Evolutionary conservation across 306 rosid genomes (phyloP).

Genomic region (Pueraria montana): DNA sequence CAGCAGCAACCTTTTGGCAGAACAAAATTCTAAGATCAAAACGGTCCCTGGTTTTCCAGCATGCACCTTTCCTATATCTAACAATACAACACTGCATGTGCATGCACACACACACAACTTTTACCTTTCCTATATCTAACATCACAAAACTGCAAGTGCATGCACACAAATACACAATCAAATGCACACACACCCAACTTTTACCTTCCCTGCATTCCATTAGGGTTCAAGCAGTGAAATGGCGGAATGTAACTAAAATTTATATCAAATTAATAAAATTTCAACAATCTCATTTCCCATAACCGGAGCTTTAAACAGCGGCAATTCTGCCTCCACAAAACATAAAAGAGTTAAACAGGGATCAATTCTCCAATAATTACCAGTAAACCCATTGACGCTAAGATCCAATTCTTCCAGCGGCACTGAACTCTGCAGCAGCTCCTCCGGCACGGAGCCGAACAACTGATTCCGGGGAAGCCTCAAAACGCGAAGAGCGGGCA

Average conservation of each 20-base stretch:
- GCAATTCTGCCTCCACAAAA: conserved; percentile 26
- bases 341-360: background rate
- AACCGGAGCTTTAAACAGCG: conserved; percentile 1
- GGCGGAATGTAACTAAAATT: background rate
- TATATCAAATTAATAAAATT: background rate
- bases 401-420: conserved; percentile 83
- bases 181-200: background rate
- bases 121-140: background rate
- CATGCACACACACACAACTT: background rate
- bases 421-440: conserved; percentile 66
- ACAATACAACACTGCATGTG: conserved; percentile 17
- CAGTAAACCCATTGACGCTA: conserved; percentile 84
- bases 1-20: background rate
- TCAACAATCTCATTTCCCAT: conserved; percentile 9
- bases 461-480: conserved; percentile 68
- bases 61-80: conserved; percentile 18
- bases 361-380: conserved; percentile 48
- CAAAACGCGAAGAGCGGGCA: conserved; percentile 69
- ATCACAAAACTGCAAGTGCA: conserved; percentile 13
- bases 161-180: conserved; percentile 5
- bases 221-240: background rate
- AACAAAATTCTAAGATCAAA: background rate
- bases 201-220: background rate
- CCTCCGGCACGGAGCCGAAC: conserved; percentile 73
- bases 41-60: background rate